Percentiles rank a stretch among this genome's conserved stretches.
Evolutionary conservation across 805 yeast species (phyloP).

Genomic region (Candida arabinofermentans): DNA sequence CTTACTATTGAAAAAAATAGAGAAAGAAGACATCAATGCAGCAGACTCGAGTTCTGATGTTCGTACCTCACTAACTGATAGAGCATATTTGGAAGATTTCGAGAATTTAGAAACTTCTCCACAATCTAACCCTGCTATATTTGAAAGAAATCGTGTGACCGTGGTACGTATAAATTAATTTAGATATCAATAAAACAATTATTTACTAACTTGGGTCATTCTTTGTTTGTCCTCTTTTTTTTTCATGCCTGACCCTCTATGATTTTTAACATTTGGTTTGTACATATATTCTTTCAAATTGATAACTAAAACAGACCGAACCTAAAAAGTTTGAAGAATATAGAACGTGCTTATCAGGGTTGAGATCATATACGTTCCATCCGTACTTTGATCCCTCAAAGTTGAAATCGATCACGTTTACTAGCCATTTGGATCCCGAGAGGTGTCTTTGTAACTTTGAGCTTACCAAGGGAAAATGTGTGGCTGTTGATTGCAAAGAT

Average conservation of each 20-base stretch:
- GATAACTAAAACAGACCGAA: constrained; percentile 3
- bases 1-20: too few species aligned
- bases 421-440: constrained; percentile 14
- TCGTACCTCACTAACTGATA: constrained; percentile 2
- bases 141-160: constrained; percentile 1
- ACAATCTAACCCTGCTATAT: neutral
- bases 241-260: neutral
- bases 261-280: neutral
- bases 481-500: constrained; percentile 6
- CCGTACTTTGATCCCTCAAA: constrained; percentile 15
- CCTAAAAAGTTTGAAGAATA: constrained; percentile 12
- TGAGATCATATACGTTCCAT: constrained; percentile 15
- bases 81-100: constrained; percentile 9
- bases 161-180: constrained; percentile 2
- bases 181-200: too few species aligned
- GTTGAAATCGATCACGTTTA: constrained; percentile 15
- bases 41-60: too few species aligned
- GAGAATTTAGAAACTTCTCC: too few species aligned
- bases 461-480: constrained; percentile 11
- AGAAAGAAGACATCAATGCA: too few species aligned
- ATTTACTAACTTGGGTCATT: too few species aligned
- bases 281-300: neutral
- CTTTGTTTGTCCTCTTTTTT: too few species aligned
- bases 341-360: constrained; percentile 9
- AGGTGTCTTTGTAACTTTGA: constrained; percentile 14